Evolutionary conservation across 371 early-diverging fungal genomes (phyloP), one percentile per base, ranked within the genome.

Genomic region (Saksenaea oblongispora): DNA sequence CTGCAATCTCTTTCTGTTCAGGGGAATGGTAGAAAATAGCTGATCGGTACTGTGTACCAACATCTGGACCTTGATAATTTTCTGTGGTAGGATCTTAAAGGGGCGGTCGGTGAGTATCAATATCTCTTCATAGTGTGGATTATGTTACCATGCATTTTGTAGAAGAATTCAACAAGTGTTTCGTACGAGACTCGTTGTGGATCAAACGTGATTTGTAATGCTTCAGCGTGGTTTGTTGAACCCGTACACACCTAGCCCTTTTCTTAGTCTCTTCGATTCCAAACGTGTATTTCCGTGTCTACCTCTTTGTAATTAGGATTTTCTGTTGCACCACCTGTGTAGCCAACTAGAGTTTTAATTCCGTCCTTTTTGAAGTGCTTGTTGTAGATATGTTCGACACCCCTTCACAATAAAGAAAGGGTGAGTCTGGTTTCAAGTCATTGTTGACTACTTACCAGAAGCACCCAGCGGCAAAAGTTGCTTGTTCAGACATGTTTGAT

Each of bases 141-240:
- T 3, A 28, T 42, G 9, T 59, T 75, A 75, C 78, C 86, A 69
- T 97, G 97, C 75, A 89, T 94, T 56, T 89, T 82, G 78, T 90
- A 97, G 71, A 94, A 97, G 72, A 91, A 90, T 55, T 90, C 89
- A 15, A 95, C 78, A 9, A 98, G 76, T 10, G 78, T 75, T 27
- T 72, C 78, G 72, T 90, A 97, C 4, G 82, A 76, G 11, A 93
- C 74, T 35, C 82, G 75, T 2, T 44, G 47, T 5, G 95, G 92
- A 59, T 93, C 90, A 66, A 87, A 96, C 22, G 81, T 66, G 34
- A 98, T 68, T 58, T 91, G 87, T 11, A 94, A 63, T 0, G 89
- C 95, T 75, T 98, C 96, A 1, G 95, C 95, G 69, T 97, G 96
- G 22, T 84, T 70, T 10, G 95, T 90, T 10, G 59, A 51, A 9